Base-by-base conservation (phyloP, 768 basidiomycete species). In the Lepiota brunneoincarnata region DNA sequence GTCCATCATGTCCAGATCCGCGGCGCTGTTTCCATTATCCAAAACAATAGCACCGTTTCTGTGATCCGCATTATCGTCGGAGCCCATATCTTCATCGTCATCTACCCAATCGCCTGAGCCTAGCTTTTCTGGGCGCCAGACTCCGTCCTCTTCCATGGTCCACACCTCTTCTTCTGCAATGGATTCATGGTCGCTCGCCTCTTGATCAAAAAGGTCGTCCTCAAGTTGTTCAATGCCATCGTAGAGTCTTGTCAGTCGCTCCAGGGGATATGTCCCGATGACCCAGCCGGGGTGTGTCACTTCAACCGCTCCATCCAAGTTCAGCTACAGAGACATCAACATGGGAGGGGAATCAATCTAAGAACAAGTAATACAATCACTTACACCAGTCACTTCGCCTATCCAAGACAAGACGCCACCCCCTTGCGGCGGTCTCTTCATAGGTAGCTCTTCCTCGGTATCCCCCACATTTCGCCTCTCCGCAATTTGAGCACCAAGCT, bases 151-250 rank as follows among this genome's bases (percentile, higher is more conserved):
- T 35, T 76, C 68, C 67, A 73, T 72, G 2, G 67, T 57, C 78
- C 75, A 76, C 28, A 64, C 63, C 53, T 69, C 69, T 47, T 79
- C 76, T 44, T 79, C 72, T 9, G 70, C 72, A 64, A 75, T 78
- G 12, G 69, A 72, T 20, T 74, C 70, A 6, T 74, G 69, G 17
- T 75, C 72, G 5, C 75, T 74, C 4, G 60, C 70, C 18, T 77
- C 78, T n/a, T 72, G 81, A 39, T 75, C 71, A 82, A 84, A 87
- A 23, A 79, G 65, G 49, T 83, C 83, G 54, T 87, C 84, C 57
- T 90, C 87, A 6, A 90, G 75, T 63, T 89, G 89, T 49, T 93
- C 91, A 36, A 89, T 74, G 20, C 86, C 88, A 68, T 93, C 93
- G 57, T 89, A 86, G 36, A 97, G 69, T 58, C 84, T 79, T 9